phyloP scores from a whole-genome alignment of 2,329 filamentous ascomycete species.

The Orbilia quercus region DNA sequence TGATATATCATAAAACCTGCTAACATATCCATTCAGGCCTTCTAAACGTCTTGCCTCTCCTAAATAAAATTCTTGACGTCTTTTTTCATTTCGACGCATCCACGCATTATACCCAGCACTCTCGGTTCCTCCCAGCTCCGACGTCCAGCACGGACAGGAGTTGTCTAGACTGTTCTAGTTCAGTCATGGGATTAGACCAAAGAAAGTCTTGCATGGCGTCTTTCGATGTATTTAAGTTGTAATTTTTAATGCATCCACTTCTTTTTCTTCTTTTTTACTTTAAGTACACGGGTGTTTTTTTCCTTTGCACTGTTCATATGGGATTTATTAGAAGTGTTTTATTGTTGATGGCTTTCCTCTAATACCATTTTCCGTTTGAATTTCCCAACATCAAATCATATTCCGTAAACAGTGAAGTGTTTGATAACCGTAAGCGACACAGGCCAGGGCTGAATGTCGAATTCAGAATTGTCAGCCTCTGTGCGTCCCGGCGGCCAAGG shows the following conservation, averaged over 20 bases:
- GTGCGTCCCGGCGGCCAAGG: slow-evolving; percentile 10
- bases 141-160: slow-evolving; percentile 19
- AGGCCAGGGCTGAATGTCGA: slow-evolving; percentile 28
- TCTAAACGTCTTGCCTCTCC: slow-evolving; percentile 39
- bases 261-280: slow-evolving; percentile 11
- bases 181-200: slow-evolving; percentile 53
- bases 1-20: slow-evolving; percentile 58
- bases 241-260: slow-evolving; percentile 56
- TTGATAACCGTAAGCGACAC: background rate
- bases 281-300: slow-evolving; percentile 36
- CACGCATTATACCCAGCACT: slow-evolving; percentile 56
- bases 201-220: slow-evolving; percentile 54
- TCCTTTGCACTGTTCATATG: slow-evolving; percentile 50
- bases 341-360: slow-evolving; percentile 51
- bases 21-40: slow-evolving; percentile 46
- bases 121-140: slow-evolving; percentile 52
- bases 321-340: slow-evolving; percentile 54
- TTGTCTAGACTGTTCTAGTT: slow-evolving; percentile 19
- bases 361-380: slow-evolving; percentile 51
- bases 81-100: slow-evolving; percentile 44
- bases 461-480: slow-evolving; percentile 41
- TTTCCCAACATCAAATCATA: slow-evolving; percentile 8
- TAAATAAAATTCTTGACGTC: slow-evolving; percentile 52
- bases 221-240: slow-evolving; percentile 56
- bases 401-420: background rate